Base-by-base conservation (phyloP, 2,329 filamentous ascomycete genomes). In the Neopestalotiopsis sp. region DNA sequence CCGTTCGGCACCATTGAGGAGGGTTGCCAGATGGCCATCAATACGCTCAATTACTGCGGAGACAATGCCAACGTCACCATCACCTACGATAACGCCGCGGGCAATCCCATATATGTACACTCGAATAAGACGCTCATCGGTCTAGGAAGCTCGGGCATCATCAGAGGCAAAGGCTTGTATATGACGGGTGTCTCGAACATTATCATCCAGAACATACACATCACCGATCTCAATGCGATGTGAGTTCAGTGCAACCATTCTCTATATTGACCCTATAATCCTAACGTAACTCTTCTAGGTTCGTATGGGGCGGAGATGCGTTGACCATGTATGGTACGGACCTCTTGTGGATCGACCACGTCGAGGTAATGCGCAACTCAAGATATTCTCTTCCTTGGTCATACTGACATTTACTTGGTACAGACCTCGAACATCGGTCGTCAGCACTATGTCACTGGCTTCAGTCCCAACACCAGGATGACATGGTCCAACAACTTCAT, bases 201-300 rank as follows among this genome's bases (percentile, higher is more conserved):
- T 74, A 89, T 90, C 74, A 84, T 89, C 76, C 87, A 87, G 81
- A 88, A 86, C 77, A 78, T 88, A 64, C 81, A 84, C 60, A 82
- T 88, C 9, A 80, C 86, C 68, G 79, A 81, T 58, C 75, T 80
- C 14, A 83, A 85, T 70, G 70, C 82, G 45, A 68, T 75, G 4
- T 75, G 72, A 72, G 72, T 75, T n/a, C n/a, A n/a, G n/a, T n/a
- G n/a, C n/a, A n/a, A n/a, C n/a, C n/a, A n/a, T n/a, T n/a, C n/a
- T n/a, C n/a, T n/a, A n/a, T n/a, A n/a, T n/a, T n/a, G n/a, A n/a
- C n/a, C n/a, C n/a, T 38, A 38, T 10, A 1, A 38, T 38, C 34
- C 34, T 38, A 38, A 38, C 10, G 34, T 38, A 0, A 38, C 34
- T 0, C 10, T 38, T 38, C 34, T 38, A 38, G 34, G 34, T 38